phyloP scores from a whole-genome alignment of 1,139 yeast species.

The Maudiozyma humilis region DNA sequence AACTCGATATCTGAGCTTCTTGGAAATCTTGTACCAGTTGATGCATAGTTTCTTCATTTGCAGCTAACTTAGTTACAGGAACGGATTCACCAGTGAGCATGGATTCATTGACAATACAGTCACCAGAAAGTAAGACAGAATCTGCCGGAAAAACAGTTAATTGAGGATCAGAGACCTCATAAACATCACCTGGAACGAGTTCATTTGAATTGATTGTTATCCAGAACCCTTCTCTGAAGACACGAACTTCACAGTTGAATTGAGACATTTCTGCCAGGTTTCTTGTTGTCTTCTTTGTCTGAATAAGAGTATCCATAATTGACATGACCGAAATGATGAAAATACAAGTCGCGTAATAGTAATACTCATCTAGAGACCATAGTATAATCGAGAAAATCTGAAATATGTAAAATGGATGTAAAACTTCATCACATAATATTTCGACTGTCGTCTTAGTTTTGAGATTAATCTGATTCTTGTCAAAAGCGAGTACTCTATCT shows the following conservation, averaged over 20 bases:
- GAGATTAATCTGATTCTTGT: slow-evolving; percentile 64
- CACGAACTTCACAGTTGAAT: slow-evolving; percentile 74
- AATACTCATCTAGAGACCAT: slow-evolving; percentile 89
- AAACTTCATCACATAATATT: slow-evolving; percentile 73
- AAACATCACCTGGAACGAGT: slow-evolving; percentile 91
- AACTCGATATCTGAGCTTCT: slow-evolving; percentile 50
- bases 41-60: slow-evolving; percentile 52
- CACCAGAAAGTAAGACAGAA: slow-evolving; percentile 78
- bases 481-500: slow-evolving; percentile 68
- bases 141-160: slow-evolving; percentile 76
- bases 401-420: slow-evolving; percentile 91
- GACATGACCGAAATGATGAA: slow-evolving; percentile 77
- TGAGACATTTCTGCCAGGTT: slow-evolving; percentile 68
- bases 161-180: slow-evolving; percentile 83
- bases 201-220: slow-evolving; percentile 70
- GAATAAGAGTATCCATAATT: slow-evolving; percentile 69
- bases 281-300: slow-evolving; percentile 67
- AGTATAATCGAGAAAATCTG: slow-evolving; percentile 84
- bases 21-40: slow-evolving; percentile 46
- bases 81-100: slow-evolving; percentile 98
- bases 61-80: slow-evolving; percentile 77
- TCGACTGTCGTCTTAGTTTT: slow-evolving; percentile 60
- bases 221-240: slow-evolving; percentile 92
- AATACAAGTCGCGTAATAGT: slow-evolving; percentile 88
- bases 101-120: slow-evolving; percentile 87